These are phyloP conservation scores for Whalleya microplaca DNA, from an alignment of 2,329 filamentous ascomycete species.

Conservation along the genomic window DNA sequence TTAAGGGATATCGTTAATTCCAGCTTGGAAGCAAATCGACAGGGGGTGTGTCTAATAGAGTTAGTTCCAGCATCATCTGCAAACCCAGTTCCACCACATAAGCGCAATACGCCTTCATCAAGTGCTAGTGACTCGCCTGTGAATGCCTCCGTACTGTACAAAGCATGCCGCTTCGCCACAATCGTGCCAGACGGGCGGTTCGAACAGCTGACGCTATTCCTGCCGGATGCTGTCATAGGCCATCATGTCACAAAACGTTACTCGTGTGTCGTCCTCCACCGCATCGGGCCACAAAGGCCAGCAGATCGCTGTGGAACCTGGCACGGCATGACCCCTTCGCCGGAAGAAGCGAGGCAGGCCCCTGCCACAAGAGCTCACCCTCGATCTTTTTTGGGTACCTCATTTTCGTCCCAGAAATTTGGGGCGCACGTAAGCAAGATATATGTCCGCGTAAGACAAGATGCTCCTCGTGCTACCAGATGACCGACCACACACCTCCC, in stretches of 20 bases:
- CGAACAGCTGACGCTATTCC: conserved; percentile 15
- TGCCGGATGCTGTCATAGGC: conserved; percentile 10
- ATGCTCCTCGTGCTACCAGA: conserved; percentile 16
- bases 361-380: conserved; percentile 23
- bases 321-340: conserved; percentile 26
- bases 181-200: conserved; percentile 19
- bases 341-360: conserved; percentile 30
- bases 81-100: conserved; percentile 24
- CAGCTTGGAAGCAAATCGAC: conserved; percentile 5
- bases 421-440: conserved; percentile 17
- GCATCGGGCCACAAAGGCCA: conserved; percentile 25
- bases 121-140: conserved; percentile 10
- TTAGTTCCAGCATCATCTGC: conserved; percentile 11
- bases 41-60: conserved; percentile 15
- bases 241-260: conserved; percentile 20
- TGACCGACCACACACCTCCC: too few species aligned
- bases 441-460: conserved; percentile 29
- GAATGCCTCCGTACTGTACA: conserved; percentile 18
- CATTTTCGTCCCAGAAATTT: conserved; percentile 15
- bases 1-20: conserved; percentile 4
- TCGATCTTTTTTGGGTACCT: not conserved
- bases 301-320: conserved; percentile 27
- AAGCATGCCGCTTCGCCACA: conserved; percentile 18
- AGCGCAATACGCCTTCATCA: conserved; percentile 21
- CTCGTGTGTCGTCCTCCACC: conserved; percentile 21